Base-by-base conservation (phyloP, 2,329 filamentous ascomycete species). In the Gnomoniopsis smithogilvyi region DNA sequence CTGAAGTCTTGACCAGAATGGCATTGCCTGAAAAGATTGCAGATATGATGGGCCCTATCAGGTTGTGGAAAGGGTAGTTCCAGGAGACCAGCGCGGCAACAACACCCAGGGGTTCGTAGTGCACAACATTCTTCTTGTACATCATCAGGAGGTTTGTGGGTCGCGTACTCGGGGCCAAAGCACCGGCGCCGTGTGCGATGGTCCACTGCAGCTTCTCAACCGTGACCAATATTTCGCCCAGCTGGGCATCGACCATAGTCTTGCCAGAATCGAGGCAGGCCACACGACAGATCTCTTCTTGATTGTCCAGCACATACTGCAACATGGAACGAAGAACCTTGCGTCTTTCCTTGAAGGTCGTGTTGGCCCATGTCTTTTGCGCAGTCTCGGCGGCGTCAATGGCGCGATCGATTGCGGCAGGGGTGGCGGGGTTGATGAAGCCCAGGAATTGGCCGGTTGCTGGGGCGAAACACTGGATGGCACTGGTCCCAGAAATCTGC, bases 61-160 rank as follows among this genome's bases (percentile, higher is more conserved):
- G 58, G 74, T 99, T 99, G 77, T 99, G 95, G 74, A 98, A 96
- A 48, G 91, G 87, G 71, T 92, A 98, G 78, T 99, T 99, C 95
- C 95, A 99, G 70, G 90, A 95, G 47, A 99, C 92, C 54, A 94
- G 88, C 19, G 95, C 94, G 12, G 92, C 89, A 6, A 99, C 91
- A 38, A 99, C 92, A 17, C 95, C 95, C 21, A 98, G 78, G 15
- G 95, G 94, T 74, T 99, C 93, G 73, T 96, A 99, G 52, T 84
- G 78, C 30, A 99, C 92, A 63, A 87, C 88, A 70, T 97, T 97
- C 72, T 84, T 86, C 81, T 99, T 99, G 76, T 98, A 97, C 75
- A 87, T 85, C 92, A 99, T 96, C 63, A 99, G 82, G 49, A 96
- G 80, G 73, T 96, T 97, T 1, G 92, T 96, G 6, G 93, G 92